Evolutionary conservation across 306 rosid genomes (phyloP).

Genomic region (Myrica gale): DNA sequence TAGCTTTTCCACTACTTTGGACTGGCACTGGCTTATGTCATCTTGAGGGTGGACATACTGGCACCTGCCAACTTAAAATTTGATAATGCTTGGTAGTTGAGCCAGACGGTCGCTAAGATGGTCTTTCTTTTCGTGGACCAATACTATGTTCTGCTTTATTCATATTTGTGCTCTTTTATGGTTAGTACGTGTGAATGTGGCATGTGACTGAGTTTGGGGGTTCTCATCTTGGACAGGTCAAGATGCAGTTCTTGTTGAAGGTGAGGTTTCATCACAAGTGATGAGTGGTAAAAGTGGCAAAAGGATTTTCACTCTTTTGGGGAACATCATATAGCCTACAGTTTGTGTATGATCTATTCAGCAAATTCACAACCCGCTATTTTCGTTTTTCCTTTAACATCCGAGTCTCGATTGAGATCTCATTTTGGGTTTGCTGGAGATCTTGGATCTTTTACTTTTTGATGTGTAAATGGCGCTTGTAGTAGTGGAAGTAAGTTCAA

Average conservation of each 20-base stretch:
- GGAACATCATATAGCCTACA: constrained; percentile 17
- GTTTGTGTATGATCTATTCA: constrained; percentile 20
- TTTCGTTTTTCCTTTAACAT: not conserved
- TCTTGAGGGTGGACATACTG: no score
- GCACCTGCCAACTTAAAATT: not conserved
- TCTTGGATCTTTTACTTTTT: constrained; percentile 36
- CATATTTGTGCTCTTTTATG: not conserved
- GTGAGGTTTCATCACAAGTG: constrained; percentile 87
- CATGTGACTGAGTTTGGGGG: constrained; percentile 21
- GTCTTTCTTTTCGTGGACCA: not conserved
- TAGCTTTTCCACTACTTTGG: no score
- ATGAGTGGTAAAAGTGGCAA: constrained; percentile 36
- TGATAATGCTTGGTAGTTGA: not conserved
- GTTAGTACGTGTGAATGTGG: not conserved
- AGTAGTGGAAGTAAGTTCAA: constrained; percentile 25
- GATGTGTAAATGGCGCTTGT: constrained; percentile 18
- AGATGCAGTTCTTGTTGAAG: constrained; percentile 91
- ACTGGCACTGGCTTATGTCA: no score
- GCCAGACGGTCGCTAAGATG: not conserved
- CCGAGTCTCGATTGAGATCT: constrained; percentile 40
- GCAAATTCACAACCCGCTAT: constrained; percentile 12
- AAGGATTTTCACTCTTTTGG: constrained; percentile 31
- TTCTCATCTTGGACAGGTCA: constrained; percentile 53
- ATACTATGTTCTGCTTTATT: not conserved
- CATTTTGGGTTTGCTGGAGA: constrained; percentile 60